Evolutionary conservation across 1,284 basidiomycete species (phyloP).

Genomic region (Naganishia liquefaciens): DNA sequence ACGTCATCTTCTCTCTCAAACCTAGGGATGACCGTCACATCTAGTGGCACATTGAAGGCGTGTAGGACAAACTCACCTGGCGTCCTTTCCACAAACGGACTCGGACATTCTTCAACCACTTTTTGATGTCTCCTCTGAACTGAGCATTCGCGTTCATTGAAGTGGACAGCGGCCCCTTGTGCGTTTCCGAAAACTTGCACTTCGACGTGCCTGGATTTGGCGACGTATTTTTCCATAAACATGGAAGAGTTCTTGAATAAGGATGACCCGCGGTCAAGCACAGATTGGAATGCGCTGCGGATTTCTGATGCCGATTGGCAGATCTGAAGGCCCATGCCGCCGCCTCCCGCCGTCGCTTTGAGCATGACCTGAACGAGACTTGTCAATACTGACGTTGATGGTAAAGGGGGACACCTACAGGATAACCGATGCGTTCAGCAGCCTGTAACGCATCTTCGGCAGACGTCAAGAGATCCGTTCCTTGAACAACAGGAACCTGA

Average conservation of each 20-base stretch:
- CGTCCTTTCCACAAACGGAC: slow-evolving; percentile 26
- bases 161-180: slow-evolving; percentile 60
- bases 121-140: slow-evolving; percentile 73
- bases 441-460: slow-evolving; percentile 57
- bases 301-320: slow-evolving; percentile 50
- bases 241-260: slow-evolving; percentile 62
- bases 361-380: slow-evolving; percentile 56
- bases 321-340: slow-evolving; percentile 69
- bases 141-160: slow-evolving; percentile 71
- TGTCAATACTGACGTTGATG: slow-evolving; percentile 22
- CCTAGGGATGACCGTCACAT: slow-evolving; percentile 38
- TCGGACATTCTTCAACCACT: slow-evolving; percentile 65
- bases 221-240: slow-evolving; percentile 66
- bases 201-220: slow-evolving; percentile 64
- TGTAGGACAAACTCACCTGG: slow-evolving; percentile 43
- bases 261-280: slow-evolving; percentile 37
- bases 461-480: slow-evolving; percentile 58
- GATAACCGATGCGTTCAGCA: slow-evolving; percentile 60
- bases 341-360: slow-evolving; percentile 70
- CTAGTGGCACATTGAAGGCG: slow-evolving; percentile 59
- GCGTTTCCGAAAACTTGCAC: slow-evolving; percentile 73
- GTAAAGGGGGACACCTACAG: slow-evolving; percentile 41
- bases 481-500: slow-evolving; percentile 59
- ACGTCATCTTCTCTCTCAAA: slow-evolving; percentile 38
- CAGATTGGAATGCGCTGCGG: slow-evolving; percentile 36